A percentile compares a stretch with the other conserved stretches of the same genome.
Conservation (phyloP, 2,329 filamentous ascomycete species). For the Volutella citrinella region DNA sequence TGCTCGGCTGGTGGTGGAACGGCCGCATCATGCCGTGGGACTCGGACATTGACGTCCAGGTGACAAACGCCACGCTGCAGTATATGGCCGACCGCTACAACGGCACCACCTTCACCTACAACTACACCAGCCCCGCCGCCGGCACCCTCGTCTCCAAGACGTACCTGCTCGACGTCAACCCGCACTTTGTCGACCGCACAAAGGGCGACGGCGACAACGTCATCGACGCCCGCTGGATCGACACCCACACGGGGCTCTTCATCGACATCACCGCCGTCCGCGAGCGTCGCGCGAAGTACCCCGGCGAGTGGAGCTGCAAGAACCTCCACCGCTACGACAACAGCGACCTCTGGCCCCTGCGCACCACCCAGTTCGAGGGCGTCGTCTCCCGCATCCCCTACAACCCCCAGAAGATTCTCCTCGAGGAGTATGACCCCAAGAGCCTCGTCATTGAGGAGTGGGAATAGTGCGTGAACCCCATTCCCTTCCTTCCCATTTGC, state of each 20-base stretch:
- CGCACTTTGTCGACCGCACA: slow-evolving; percentile 59
- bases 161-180: slow-evolving; percentile 78
- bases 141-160: slow-evolving; percentile 39
- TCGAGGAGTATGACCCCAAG: slow-evolving; percentile 63
- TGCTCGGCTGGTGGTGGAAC: slow-evolving; percentile 91
- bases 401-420: slow-evolving; percentile 62
- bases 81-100: slow-evolving; percentile 67
- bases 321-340: slow-evolving; percentile 71
- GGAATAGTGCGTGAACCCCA: slow-evolving; percentile 55
- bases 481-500: too few relatives aligned
- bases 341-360: slow-evolving; percentile 73
- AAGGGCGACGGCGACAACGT: slow-evolving; percentile 70
- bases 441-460: slow-evolving; percentile 59
- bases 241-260: slow-evolving; percentile 71
- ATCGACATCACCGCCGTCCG: slow-evolving; percentile 79
- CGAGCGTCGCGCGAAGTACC: slow-evolving; percentile 58
- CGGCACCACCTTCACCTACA: slow-evolving; percentile 61
- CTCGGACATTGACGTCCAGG: slow-evolving; percentile 79
- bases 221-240: slow-evolving; percentile 83
- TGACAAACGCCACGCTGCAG: slow-evolving; percentile 63
- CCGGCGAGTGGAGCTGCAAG: slow-evolving; percentile 75
- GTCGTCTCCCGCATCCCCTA: slow-evolving; percentile 68
- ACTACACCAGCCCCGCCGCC: slow-evolving; percentile 39
- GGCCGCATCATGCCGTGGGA: slow-evolving; percentile 77
- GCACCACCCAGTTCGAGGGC: slow-evolving; percentile 72